Base-by-base conservation (phyloP, 192 early-diverging fungal genomes). In the Coemansia sp. region DNA sequence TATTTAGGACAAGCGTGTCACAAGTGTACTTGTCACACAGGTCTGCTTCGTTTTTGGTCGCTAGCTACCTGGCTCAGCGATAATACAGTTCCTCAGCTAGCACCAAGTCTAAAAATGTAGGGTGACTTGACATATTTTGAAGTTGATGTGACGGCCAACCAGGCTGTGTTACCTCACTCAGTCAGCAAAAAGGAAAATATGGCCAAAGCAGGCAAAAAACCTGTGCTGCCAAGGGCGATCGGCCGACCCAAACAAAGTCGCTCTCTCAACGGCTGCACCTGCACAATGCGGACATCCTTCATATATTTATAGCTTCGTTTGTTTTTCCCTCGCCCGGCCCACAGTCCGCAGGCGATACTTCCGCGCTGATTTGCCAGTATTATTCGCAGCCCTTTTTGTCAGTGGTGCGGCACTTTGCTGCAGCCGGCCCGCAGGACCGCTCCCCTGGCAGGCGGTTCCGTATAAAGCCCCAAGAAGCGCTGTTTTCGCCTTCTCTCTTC, bases 161-260 rank as follows among this genome's bases (percentile, higher is more conserved):
- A 31, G 25, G 5, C 12, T 3, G 53, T 36, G 53, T 29, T 1
- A 35, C 29, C n/a, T 35, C 15, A 25, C 31, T 5, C 20, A 8
- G 12, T 17, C 27, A 25, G 51, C 29, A 1, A 54, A 56, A 35
- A 27, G 12, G 47, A 51, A 11, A 35, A 56, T 29, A 35, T 15
- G 15, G 53, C n/a, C 14, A 32, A 35, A 56, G 32, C 37, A 15
- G n/a, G 53, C 32, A 56, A 14, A 5, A 27, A 9, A 27, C 24
- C 47, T 51, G 24, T 51, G 53, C 29, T 2, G 6, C 31, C 3
- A 35, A 36, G 53, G 17, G 53, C n/a, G n/a, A 56, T 56, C 53
- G 53, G 29, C 53, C 53, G 32, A 36, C 53, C 53, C 53, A 56
- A 56, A 56, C 53, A 56, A 56, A 56, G 31, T 22, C 20, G 45